A percentile compares a stretch with the other conserved stretches of the same genome.
These are phyloP conservation scores for Wickerhamomyces ciferrii DNA, from an alignment of 805 yeast species.

Conservation along the genomic window DNA sequence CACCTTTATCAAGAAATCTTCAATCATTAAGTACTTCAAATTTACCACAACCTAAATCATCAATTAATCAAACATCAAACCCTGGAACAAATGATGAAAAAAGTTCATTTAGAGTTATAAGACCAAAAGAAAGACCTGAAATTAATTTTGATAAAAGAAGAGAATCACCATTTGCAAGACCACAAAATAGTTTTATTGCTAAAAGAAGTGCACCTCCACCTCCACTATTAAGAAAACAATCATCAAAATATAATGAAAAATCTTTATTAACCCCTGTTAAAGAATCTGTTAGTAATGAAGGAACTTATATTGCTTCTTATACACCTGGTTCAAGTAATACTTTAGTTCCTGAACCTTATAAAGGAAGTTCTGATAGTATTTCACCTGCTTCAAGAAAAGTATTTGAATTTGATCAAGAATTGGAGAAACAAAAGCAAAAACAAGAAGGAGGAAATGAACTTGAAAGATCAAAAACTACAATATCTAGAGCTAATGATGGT, in stretches of 20 bases:
- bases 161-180: conserved; percentile 58
- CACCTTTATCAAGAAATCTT: not conserved
- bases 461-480: too few relatives aligned
- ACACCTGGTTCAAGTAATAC: conserved; percentile 39
- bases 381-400: conserved; percentile 19
- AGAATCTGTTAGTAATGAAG: conserved; percentile 18
- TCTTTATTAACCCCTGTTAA: conserved; percentile 16
- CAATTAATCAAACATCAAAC: not conserved
- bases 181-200: conserved; percentile 47
- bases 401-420: conserved; percentile 2
- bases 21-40: not conserved
- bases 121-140: conserved; percentile 59
- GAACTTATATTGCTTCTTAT: conserved; percentile 28
- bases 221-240: conserved; percentile 27
- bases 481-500: not conserved
- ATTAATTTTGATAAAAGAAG: conserved; percentile 80
- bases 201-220: conserved; percentile 71
- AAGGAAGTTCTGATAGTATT: conserved; percentile 16
- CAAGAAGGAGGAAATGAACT: too few relatives aligned
- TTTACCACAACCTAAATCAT: conserved; percentile 3
- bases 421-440: not conserved
- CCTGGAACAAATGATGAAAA: conserved; percentile 7
- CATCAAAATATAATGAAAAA: conserved; percentile 1
- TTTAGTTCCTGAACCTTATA: conserved; percentile 36
- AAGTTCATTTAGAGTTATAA: conserved; percentile 59